Evolutionary conservation across 306 rosid species (phyloP), one percentile per base, ranked within the genome.

Genomic region (Prunus dulcis): DNA sequence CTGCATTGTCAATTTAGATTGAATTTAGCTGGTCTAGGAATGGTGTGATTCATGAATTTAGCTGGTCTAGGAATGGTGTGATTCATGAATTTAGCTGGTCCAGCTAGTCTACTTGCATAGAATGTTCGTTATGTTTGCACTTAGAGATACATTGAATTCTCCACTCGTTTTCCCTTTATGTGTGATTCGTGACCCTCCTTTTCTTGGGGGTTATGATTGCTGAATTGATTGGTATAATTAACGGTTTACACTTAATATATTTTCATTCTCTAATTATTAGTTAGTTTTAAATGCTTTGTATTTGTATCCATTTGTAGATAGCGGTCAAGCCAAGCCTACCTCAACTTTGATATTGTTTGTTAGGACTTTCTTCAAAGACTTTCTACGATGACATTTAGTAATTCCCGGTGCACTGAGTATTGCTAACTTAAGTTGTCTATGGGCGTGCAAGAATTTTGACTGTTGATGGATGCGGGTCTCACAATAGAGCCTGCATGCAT

Each of bases 271-370:
- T 15, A 27, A 62, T 62, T 28, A 62, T 62, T 64, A 64, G 15
- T n/a, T 64, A 23, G 27, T 9, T 63, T 34, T 3, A 20, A 64
- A 34, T 32, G 49, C 50, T 64, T 3, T 64, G 50, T 64, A 32
- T 19, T 38, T 64, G 50, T 64, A 34, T 64, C 23, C 25, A 18
- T 47, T 12, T 64, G 19, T 71, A 46, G 12, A 18, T 41, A 18
- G 81, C 12, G 62, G 81, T 81, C 80, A 71, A 81, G 47, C 68
- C 65, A 38, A 70, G 53, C 84, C 78, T 77, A 67, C 85, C 52
- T 60, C 82, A 49, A 58, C 78, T 23, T 52, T 22, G 67, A 11
- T 64, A 23, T 27, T 22, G 58, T 28, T 28, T 12, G 9, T 60
- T 64, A 14, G 25, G 28, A 67, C 72, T 28, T 76, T 57, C 79